Evolutionary conservation across 164 flowering plant species (phyloP).

Genomic region (Dillenia turbinata): DNA sequence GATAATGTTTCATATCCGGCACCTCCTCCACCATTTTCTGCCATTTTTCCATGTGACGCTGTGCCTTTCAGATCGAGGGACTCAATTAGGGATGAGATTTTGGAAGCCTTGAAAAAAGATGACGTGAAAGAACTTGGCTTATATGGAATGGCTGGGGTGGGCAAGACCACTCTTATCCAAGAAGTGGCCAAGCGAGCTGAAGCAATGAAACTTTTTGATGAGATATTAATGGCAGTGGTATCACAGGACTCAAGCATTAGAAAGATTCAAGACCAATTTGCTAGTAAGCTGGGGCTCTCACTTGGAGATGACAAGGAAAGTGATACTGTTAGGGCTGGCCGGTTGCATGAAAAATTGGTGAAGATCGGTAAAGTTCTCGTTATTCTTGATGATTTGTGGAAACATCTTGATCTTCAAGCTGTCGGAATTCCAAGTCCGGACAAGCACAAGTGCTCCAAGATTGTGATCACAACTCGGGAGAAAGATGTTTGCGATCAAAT

Average conservation of each 20-base stretch:
- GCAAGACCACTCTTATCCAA: constrained; percentile 9
- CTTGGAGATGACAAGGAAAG: neutral
- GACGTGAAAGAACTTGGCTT: neutral
- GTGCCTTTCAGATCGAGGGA: neutral
- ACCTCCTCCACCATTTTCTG: neutral
- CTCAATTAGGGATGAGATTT: neutral
- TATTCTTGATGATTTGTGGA: constrained; percentile 15
- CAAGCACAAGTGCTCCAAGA: constrained; percentile 2
- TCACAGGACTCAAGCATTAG: constrained; percentile 3
- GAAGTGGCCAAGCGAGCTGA: constrained; percentile 7
- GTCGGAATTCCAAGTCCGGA: constrained; percentile 4
- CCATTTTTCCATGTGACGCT: neutral
- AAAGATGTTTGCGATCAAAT: neutral
- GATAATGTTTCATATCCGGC: neutral
- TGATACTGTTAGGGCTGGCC: neutral
- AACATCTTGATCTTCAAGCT: neutral
- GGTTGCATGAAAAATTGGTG: constrained; percentile 1
- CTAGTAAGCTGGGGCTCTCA: constrained; percentile 3
- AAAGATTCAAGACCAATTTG: constrained; percentile 8
- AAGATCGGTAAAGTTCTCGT: constrained; percentile 2
- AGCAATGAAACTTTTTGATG: constrained; percentile 4
- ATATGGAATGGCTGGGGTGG: constrained; percentile 1
- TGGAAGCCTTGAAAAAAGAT: neutral
- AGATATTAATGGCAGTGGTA: constrained; percentile 4
- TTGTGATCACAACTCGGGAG: constrained; percentile 5